Conservation (phyloP, 1,284 basidiomycete genomes). For the Sphagnurus paluster region DNA sequence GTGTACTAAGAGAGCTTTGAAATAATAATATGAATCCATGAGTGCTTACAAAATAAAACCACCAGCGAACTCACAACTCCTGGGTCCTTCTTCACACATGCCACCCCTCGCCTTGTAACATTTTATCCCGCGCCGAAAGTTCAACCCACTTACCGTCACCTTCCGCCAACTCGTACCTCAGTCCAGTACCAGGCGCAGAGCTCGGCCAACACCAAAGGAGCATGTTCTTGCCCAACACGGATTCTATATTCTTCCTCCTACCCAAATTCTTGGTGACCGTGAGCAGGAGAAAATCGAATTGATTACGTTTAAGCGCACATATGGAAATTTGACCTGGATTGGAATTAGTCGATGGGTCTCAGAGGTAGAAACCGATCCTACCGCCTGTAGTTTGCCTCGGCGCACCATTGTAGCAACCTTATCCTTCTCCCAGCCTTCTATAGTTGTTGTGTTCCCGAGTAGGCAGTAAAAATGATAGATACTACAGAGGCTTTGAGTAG, state of each 20-base stretch:
- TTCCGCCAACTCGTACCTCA: constrained; percentile 72
- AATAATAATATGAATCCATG: background rate
- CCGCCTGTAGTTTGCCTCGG: constrained; percentile 84
- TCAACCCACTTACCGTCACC: constrained; percentile 80
- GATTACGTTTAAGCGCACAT: constrained; percentile 60
- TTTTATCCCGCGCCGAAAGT: constrained; percentile 28
- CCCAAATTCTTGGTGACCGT: constrained; percentile 69
- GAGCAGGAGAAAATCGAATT: constrained; percentile 6
- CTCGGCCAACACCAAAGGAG: constrained; percentile 85
- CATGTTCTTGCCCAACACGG: constrained; percentile 76
- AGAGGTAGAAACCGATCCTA: constrained; percentile 30
- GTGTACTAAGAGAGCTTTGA: background rate
- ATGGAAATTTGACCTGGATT: constrained; percentile 85
- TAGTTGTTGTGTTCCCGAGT: constrained; percentile 88
- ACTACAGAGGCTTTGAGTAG: constrained; percentile 33
- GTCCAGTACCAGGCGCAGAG: constrained; percentile 66
- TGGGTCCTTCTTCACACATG: constrained; percentile 8
- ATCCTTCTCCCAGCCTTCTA: constrained; percentile 98
- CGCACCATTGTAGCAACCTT: constrained; percentile 85
- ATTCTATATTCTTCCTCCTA: constrained; percentile 65
- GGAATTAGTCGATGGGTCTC: background rate
- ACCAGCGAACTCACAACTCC: constrained; percentile 4
- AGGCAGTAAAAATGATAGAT: constrained; percentile 88
- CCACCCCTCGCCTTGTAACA: constrained; percentile 10
- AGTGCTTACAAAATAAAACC: constrained; percentile 9